Conservation (phyloP, 163 green algal genomes). For the Chlamydomonas reinhardtii region DNA sequence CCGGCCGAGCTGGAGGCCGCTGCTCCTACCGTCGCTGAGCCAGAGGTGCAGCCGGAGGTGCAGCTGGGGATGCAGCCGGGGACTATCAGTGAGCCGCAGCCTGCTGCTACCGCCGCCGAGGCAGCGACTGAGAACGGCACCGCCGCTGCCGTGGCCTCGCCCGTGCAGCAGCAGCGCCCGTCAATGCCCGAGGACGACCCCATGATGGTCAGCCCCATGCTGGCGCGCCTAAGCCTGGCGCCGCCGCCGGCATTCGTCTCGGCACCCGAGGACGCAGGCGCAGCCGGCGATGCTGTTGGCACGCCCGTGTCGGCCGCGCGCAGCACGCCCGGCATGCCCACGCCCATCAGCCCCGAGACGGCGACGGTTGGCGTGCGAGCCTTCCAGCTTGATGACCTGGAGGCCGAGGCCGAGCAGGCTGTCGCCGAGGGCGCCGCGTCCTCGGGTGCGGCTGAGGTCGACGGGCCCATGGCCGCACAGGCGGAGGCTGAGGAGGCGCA, state of each 20-base stretch:
- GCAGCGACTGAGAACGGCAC: background rate
- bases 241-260: background rate
- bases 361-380: conserved; percentile 5
- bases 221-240: background rate
- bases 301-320: background rate
- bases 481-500: background rate
- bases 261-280: background rate
- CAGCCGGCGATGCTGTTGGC: background rate
- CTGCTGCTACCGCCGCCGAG: background rate
- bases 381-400: conserved; percentile 17
- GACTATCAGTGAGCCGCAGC: background rate
- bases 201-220: conserved; percentile 45
- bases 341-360: conserved; percentile 34
- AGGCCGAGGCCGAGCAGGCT: background rate
- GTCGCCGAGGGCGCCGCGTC: background rate
- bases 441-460: background rate
- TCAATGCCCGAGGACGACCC: background rate
- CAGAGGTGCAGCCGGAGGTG: too few relatives aligned
- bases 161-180: background rate
- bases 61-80: background rate
- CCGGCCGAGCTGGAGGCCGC: background rate
- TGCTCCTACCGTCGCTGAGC: background rate
- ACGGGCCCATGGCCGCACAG: background rate
- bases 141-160: background rate
- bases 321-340: background rate